Evolutionary conservation across 345 rosid genomes (phyloP), one percentile per base, ranked within the genome.

Genomic region (Turnera subulata): DNA sequence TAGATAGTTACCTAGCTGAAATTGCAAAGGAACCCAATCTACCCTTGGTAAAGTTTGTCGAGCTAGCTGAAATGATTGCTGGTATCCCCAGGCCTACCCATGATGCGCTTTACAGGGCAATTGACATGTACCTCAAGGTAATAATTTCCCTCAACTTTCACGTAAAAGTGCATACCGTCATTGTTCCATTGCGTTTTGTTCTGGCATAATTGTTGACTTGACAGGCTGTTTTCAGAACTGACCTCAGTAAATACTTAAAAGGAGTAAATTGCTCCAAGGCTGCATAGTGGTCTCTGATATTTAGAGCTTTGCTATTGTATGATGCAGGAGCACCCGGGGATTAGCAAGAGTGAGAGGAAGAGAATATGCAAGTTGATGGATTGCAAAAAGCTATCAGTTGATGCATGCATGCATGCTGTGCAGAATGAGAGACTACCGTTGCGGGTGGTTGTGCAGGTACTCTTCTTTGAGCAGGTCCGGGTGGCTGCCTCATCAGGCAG

Each of bases 341-440:
- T 89, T 61, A 79, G 79, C 76, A 89, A 89, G 78, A 67, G 80
- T 23, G 97, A 89, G 56, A 84, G 89, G 74, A 89, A 82, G 79
- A 80, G 73, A 64, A 81, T 86, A 69, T 89, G 97, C 80, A 86
- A 78, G 55, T 57, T 89, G 58, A 89, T 89, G 97, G 95, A 89
- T 68, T 89, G 97, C 74, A 67, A 84, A 74, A 89, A 89, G 65
- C 82, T 89, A 21, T 86, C 97, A 0, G 88, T 72, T 9, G 92
- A 89, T 46, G 92, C 97, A 9, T 82, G 92, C 66, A 72, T 81
- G 86, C 97, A 84, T 19, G 97, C 86, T 0, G 94, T 89, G 68
- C 97, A 89, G 60, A 89, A 89, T 10, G 94, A 86, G 65, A 64
- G 94, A 62, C 91, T 89, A 9, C 96, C 94, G 0, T 39, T 86